A percentile compares a stretch with the other conserved stretches of the same genome.
Conservation (phyloP, 1,284 basidiomycete species). For the Heliocybe sulcata region DNA sequence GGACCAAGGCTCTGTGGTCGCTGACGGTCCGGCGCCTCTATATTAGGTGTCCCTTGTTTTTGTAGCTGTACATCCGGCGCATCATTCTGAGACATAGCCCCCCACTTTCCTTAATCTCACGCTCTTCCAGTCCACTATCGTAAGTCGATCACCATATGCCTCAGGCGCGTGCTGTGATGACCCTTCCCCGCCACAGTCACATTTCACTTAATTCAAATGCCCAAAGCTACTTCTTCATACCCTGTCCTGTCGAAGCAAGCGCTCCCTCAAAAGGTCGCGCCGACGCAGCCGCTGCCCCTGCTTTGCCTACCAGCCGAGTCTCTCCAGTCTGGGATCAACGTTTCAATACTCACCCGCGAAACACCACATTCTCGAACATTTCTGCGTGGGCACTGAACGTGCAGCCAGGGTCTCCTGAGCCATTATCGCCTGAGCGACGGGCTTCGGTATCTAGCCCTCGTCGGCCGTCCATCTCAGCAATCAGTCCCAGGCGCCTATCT, state of each 20-base stretch:
- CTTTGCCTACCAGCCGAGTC: slow-evolving; percentile 13
- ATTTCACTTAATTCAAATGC: neutral
- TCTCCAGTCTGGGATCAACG: neutral
- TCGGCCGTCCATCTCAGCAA: slow-evolving; percentile 15
- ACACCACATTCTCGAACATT: slow-evolving; percentile 33
- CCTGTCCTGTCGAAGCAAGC: slow-evolving; percentile 19
- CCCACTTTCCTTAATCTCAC: neutral
- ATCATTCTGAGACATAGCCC: neutral
- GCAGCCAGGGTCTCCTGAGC: slow-evolving; percentile 60
- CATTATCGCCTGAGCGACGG: slow-evolving; percentile 30
- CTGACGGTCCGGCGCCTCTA: neutral
- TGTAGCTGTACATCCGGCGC: neutral
- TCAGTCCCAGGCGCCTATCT: slow-evolving; percentile 17
- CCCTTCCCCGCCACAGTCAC: neutral
- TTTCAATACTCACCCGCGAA: slow-evolving; percentile 20
- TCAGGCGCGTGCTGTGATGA: neutral
- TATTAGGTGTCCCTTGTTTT: neutral
- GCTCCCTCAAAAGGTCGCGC: slow-evolving; percentile 23
- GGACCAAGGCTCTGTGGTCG: neutral
- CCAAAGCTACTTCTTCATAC: slow-evolving; percentile 12
- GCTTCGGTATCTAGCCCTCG: slow-evolving; percentile 16
- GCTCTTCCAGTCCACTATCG: neutral
- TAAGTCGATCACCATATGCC: neutral
- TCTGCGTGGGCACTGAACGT: slow-evolving; percentile 52
- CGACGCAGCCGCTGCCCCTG: slow-evolving; percentile 14